These are phyloP conservation scores for Thecaphora frezii DNA, from an alignment of 1,284 basidiomycete genomes.

Conservation along the genomic window DNA sequence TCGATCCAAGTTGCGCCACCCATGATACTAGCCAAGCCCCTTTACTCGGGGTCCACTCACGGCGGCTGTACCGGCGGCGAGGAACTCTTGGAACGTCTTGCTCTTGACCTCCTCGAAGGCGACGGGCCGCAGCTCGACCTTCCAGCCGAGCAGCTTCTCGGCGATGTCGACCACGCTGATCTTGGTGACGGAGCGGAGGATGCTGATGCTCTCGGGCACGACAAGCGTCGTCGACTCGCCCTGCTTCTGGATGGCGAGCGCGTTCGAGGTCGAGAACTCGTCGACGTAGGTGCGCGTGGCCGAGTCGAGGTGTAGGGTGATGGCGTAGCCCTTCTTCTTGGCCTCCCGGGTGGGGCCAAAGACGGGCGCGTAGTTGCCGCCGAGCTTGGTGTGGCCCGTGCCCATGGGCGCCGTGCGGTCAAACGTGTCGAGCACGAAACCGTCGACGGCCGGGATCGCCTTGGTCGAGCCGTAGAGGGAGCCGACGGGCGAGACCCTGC, in stretches of 20 bases:
- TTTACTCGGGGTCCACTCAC: constrained; percentile 11
- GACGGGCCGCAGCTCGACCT: constrained; percentile 54
- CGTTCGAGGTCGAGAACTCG: constrained; percentile 60
- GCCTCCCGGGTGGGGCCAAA: constrained; percentile 49
- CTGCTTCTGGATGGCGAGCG: constrained; percentile 47
- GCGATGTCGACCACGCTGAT: constrained; percentile 52
- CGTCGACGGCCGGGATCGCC: constrained; percentile 56
- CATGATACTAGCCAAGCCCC: background rate
- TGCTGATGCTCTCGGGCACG: constrained; percentile 40
- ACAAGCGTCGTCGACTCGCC: constrained; percentile 25
- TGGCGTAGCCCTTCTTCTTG: constrained; percentile 58
- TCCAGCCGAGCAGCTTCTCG: constrained; percentile 55
- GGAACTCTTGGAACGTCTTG: constrained; percentile 44
- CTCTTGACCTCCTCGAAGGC: constrained; percentile 47
- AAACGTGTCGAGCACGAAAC: constrained; percentile 57
- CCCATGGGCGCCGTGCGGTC: constrained; percentile 58
- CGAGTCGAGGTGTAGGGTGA: constrained; percentile 57
- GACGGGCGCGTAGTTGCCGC: constrained; percentile 59
- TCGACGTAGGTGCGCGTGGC: constrained; percentile 51
- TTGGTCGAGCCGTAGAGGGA: constrained; percentile 57
- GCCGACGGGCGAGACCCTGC: constrained; percentile 55
- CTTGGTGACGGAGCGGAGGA: constrained; percentile 44
- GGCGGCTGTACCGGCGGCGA: constrained; percentile 56
- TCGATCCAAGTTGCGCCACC: too few species aligned
- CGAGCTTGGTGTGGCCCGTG: constrained; percentile 56